Percentiles rank a stretch among this genome's conserved stretches.
These are phyloP conservation scores for Tuber umbilicatum DNA, from an alignment of 495 filamentous ascomycete genomes.

Conservation along the genomic window DNA sequence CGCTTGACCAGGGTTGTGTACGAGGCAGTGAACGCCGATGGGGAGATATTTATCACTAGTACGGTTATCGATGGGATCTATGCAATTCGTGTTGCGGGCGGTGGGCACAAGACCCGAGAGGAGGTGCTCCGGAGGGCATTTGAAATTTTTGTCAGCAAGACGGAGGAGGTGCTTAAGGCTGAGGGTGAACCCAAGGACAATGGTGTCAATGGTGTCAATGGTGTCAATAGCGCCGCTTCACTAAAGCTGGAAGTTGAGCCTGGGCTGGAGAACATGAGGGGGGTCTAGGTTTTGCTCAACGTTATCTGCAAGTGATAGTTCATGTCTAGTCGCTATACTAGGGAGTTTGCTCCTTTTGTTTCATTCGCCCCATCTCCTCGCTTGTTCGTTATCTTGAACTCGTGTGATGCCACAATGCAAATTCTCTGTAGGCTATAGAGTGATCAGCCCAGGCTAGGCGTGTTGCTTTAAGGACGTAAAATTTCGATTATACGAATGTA, in stretches of 20 bases:
- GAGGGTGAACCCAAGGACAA: conserved; percentile 7
- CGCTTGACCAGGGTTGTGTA: conserved; percentile 68
- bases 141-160: conserved; percentile 63
- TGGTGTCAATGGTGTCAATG: conserved; percentile 3
- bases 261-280: neutral
- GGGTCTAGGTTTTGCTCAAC: neutral
- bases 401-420: neutral
- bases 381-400: neutral
- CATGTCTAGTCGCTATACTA: neutral
- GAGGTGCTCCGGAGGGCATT: conserved; percentile 68
- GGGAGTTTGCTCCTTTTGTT: too few relatives aligned
- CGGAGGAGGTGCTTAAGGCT: conserved; percentile 53
- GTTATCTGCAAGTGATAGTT: neutral
- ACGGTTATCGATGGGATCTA: conserved; percentile 68
- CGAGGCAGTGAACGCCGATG: conserved; percentile 65
- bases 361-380: neutral
- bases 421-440: too few relatives aligned
- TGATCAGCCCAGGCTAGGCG: too few relatives aligned
- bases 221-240: neutral
- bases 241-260: neutral
- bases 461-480: too few relatives aligned
- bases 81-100: conserved; percentile 73
- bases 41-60: conserved; percentile 79
- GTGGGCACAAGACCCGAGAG: conserved; percentile 60
- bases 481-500: too few relatives aligned